phyloP scores from a whole-genome alignment of 176 grass and related monocot species.

The Carex scoparia region DNA sequence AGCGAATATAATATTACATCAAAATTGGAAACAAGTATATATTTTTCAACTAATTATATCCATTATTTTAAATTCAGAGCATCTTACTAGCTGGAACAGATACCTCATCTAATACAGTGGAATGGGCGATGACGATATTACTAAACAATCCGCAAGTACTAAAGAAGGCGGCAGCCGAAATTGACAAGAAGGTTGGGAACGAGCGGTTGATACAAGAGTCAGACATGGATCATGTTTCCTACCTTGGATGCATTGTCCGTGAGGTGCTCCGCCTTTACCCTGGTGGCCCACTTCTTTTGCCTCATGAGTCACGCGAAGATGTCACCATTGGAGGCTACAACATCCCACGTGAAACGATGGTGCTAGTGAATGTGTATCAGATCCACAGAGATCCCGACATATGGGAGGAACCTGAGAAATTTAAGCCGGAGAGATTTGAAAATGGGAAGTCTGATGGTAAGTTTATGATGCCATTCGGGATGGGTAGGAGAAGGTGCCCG shows the following conservation, averaged over 20 bases:
- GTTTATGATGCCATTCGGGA: slow-evolving; percentile 12
- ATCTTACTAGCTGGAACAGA: slow-evolving; percentile 21
- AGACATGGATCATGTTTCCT: slow-evolving; percentile 26
- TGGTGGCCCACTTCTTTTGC: background rate
- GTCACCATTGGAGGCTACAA: slow-evolving; percentile 22
- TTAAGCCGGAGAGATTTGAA: slow-evolving; percentile 26
- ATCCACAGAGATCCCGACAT: slow-evolving; percentile 23
- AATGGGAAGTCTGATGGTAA: background rate
- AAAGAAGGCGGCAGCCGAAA: slow-evolving; percentile 3
- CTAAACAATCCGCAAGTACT: slow-evolving; percentile 21
- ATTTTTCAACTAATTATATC: too few relatives aligned
- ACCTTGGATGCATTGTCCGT: slow-evolving; percentile 11
- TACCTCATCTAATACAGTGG: slow-evolving; percentile 15
- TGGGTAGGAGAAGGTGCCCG: slow-evolving; percentile 25
- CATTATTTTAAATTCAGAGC: too few relatives aligned
- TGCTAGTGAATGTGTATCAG: slow-evolving; percentile 26
- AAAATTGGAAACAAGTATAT: too few relatives aligned
- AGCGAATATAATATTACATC: too few relatives aligned
- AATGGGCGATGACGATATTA: slow-evolving; percentile 25
- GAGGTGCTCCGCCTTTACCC: slow-evolving; percentile 32
- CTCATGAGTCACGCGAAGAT: slow-evolving; percentile 27
- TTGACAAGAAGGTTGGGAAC: slow-evolving; percentile 1
- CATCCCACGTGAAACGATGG: slow-evolving; percentile 21
- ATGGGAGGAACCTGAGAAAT: slow-evolving; percentile 18
- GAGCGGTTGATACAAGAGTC: slow-evolving; percentile 17